Conservation (phyloP, 2,329 filamentous ascomycete genomes). For the Aspergillus persii region DNA sequence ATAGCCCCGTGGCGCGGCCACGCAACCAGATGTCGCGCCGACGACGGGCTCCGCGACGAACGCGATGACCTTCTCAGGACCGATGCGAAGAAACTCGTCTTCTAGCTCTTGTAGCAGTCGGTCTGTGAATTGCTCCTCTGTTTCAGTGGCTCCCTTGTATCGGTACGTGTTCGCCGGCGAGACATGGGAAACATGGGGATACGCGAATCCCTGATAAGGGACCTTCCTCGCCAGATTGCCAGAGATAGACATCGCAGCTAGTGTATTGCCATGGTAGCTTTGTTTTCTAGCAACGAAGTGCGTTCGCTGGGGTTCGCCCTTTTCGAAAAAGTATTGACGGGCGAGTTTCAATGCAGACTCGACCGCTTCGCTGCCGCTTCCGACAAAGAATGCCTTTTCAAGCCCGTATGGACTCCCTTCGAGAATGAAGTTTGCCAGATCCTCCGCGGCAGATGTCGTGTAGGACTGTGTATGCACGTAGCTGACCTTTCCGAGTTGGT, state of each 20-base stretch:
- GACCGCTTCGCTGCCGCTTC: conserved; percentile 2
- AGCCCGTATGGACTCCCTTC: not conserved
- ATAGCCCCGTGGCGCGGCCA: conserved; percentile 1
- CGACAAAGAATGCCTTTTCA: conserved; percentile 4
- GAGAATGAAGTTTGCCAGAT: not conserved
- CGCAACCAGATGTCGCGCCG: not conserved
- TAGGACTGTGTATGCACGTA: conserved; percentile 4
- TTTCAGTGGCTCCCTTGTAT: not conserved
- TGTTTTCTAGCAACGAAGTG: conserved; percentile 2
- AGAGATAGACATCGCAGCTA: conserved; percentile 1
- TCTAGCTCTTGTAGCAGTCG: not conserved
- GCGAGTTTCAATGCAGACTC: conserved; percentile 5
- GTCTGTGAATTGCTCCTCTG: not conserved
- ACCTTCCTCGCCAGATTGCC: not conserved
- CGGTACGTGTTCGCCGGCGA: conserved; percentile 2
- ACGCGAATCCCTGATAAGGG: not conserved
- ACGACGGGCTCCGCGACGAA: conserved; percentile 3
- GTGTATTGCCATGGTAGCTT: conserved; percentile 5
- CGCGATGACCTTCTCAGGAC: not conserved
- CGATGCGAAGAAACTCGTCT: not conserved
- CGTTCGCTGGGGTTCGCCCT: not conserved
- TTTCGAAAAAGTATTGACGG: conserved; percentile 1
- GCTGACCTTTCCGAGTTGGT: conserved; percentile 1
- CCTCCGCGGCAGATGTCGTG: not conserved
- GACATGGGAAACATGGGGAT: not conserved